Conservation (phyloP, 257 asterid species). For the Solanum piurae region DNA sequence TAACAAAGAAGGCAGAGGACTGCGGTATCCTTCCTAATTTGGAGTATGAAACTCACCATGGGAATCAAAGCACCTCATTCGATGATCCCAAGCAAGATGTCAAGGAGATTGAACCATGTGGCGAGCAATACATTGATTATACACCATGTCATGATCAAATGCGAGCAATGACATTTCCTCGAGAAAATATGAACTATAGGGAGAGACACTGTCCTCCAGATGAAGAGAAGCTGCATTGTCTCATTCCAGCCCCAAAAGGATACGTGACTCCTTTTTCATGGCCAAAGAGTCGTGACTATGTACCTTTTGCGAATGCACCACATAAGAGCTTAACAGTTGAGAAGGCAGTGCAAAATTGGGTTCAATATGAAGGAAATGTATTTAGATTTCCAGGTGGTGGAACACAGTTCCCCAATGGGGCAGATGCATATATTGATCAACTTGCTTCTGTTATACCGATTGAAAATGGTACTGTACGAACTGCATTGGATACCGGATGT, state of each 20-base stretch:
- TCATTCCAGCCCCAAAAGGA: slow-evolving; percentile 37
- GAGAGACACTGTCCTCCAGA: slow-evolving; percentile 39
- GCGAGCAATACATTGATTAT: slow-evolving; percentile 18
- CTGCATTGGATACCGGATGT: slow-evolving; percentile 38
- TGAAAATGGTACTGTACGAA: slow-evolving; percentile 27
- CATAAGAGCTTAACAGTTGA: slow-evolving; percentile 29
- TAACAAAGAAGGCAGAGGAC: slow-evolving; percentile 25
- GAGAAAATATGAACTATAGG: slow-evolving; percentile 28
- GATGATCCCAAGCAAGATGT: slow-evolving; percentile 7
- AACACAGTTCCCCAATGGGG: slow-evolving; percentile 36
- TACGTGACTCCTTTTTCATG: slow-evolving; percentile 31
- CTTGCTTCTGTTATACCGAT: slow-evolving; percentile 34
- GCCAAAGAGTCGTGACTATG: slow-evolving; percentile 42
- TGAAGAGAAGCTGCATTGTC: slow-evolving; percentile 28
- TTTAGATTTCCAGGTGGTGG: slow-evolving; percentile 40
- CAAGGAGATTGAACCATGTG: slow-evolving; percentile 14
- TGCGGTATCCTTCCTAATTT: slow-evolving; percentile 23
- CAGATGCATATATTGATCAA: slow-evolving; percentile 34
- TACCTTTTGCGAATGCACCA: slow-evolving; percentile 35
- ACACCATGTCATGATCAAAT: slow-evolving; percentile 39
- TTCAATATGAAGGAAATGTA: slow-evolving; percentile 30
- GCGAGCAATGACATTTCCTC: slow-evolving; percentile 31
- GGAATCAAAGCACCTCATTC: background rate
- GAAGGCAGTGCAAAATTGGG: slow-evolving; percentile 42
- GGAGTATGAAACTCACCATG: slow-evolving; percentile 28